Base-by-base conservation (phyloP, 805 yeast genomes). In the Grigorovia humatica region DNA sequence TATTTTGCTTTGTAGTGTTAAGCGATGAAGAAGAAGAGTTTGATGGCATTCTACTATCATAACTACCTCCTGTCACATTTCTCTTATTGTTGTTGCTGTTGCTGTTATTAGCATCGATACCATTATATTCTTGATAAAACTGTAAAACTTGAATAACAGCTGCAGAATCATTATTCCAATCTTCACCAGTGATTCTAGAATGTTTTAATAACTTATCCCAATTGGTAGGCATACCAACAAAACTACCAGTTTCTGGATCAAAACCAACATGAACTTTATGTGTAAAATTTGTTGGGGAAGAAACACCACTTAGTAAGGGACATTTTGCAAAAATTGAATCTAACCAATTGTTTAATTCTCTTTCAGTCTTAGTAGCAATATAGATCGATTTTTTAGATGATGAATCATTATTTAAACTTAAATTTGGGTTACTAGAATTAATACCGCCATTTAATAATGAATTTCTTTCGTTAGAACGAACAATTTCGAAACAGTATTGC, bases 61-160 rank as follows among this genome's bases (percentile, higher is more conserved):
- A 15, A 38, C 42, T 38, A 15, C 30, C 41, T 12, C 15, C 32
- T 29, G 20, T 30, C n/a, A 18, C 51, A 29, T 32, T 12, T 18
- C 18, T 18, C 3, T 43, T 48, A 17, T 35, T 44, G 38, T 38
- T 48, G 29, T 19, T 51, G 40, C 42, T 52, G 11, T 15, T 46
- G 6, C 13, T 50, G 27, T 17, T 51, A 23, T 48, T 52, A 20
- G 46, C 19, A 20, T 49, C 63, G 15, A 58, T 55, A 44, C 65
- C 70, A 54, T 65, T 67, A 50, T 68, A 74, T 56, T 72, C 76
- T 54, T 73, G 76, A 53, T 88, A 88, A 63, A 88, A 88, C 49
- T 87, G 90, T 51, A 88, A 82, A 40, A 88, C 95, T 63, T 88
- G 95, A 70, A 86, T 85, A 19, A 93, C 96, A 0, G 96, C 98